phyloP scores from a whole-genome alignment of 345 rosid genomes.

The Viola odorata region DNA sequence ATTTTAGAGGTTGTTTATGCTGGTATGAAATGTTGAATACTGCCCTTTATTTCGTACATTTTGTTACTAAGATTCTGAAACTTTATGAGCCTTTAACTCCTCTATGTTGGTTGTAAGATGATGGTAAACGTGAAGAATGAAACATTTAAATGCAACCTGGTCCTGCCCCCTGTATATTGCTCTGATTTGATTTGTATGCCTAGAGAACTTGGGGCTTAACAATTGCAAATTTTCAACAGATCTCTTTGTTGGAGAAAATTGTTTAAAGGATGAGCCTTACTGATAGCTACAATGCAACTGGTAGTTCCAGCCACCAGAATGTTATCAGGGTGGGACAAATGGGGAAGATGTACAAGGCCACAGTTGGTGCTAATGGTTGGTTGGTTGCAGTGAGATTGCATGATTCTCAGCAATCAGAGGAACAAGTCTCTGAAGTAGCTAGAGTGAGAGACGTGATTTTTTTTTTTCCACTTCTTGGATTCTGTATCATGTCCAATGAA shows the following conservation, averaged over 20 bases:
- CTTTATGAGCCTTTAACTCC: no score
- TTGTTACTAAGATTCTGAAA: neutral
- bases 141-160: no score
- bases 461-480: conserved; percentile 19
- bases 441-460: conserved; percentile 1
- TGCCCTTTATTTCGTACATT: no score
- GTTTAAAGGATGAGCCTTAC: conserved; percentile 2
- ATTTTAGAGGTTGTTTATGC: no score
- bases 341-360: conserved; percentile 10
- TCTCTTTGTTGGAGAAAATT: conserved; percentile 1
- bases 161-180: no score
- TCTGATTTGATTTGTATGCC: no score
- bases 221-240: neutral
- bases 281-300: conserved; percentile 1
- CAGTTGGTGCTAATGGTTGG: conserved; percentile 12
- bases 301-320: neutral
- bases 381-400: conserved; percentile 6
- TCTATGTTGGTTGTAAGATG: no score
- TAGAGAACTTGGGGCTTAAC: neutral
- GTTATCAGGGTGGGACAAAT: neutral
- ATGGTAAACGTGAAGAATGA: no score
- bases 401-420: neutral
- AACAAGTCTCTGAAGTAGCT: conserved; percentile 8
- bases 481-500: conserved; percentile 11
- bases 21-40: no score